These are phyloP conservation scores for Circinella umbellata DNA, from an alignment of 371 early-diverging fungal genomes.

Conservation along the genomic window DNA sequence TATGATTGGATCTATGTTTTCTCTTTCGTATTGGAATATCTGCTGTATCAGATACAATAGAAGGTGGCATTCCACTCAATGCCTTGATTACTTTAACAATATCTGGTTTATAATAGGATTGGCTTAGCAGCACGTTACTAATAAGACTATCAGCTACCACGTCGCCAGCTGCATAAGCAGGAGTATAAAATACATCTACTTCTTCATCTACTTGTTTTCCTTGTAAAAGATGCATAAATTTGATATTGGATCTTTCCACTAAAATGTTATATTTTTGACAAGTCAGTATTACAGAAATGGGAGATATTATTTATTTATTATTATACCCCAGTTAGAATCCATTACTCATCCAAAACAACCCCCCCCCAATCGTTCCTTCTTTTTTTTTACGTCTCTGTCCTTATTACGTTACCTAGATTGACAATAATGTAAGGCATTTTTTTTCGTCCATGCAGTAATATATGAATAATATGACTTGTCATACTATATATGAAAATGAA, in stretches of 20 bases:
- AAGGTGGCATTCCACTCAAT: constrained; percentile 52
- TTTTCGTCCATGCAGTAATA: constrained; percentile 26
- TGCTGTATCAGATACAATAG: constrained; percentile 18
- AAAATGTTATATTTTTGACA: neutral
- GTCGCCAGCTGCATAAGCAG: constrained; percentile 57
- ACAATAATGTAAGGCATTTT: constrained; percentile 35
- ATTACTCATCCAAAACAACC: too few species aligned
- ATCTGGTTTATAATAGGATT: constrained; percentile 55
- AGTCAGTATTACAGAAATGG: too few species aligned
- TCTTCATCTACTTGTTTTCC: constrained; percentile 41
- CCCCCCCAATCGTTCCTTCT: too few species aligned
- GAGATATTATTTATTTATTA: too few species aligned
- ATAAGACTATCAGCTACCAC: constrained; percentile 51
- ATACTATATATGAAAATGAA: constrained; percentile 22
- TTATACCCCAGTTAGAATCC: too few species aligned
- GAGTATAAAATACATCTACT: constrained; percentile 43
- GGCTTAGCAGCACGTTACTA: constrained; percentile 52
- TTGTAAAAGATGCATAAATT: constrained; percentile 50
- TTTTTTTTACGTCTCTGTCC: neutral
- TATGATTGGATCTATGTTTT: neutral
- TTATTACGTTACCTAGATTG: constrained; percentile 23
- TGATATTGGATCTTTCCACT: constrained; percentile 53
- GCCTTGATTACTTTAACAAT: constrained; percentile 55
- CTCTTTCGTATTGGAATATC: neutral
- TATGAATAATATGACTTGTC: constrained; percentile 45